phyloP scores from a whole-genome alignment of 1,139 yeast species.

The Lodderomyces theae region DNA sequence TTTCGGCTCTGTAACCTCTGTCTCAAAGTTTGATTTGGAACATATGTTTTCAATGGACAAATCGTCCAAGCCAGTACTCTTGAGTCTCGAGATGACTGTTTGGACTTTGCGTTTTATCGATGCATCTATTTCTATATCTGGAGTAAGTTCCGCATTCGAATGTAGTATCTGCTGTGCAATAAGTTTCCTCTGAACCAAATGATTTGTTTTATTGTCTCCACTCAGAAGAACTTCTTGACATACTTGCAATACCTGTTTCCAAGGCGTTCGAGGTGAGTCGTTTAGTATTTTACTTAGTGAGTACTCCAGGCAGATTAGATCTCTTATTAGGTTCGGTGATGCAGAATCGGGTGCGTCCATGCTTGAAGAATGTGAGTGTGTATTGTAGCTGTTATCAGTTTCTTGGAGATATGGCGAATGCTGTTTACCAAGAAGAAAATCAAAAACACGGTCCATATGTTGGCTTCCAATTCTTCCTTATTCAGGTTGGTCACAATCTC shows the following conservation, averaged over 20 bases:
- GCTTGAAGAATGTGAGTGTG: background rate
- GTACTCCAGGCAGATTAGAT: background rate
- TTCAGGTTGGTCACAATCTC: background rate
- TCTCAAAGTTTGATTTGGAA: background rate
- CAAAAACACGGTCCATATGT: background rate
- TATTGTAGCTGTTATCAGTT: background rate
- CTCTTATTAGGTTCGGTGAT: background rate
- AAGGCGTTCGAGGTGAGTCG: background rate
- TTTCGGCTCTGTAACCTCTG: background rate
- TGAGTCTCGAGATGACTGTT: background rate
- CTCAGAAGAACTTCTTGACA: slow-evolving; percentile 1
- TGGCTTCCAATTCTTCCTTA: background rate
- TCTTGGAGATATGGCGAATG: background rate
- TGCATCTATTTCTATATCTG: background rate
- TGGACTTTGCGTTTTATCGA: background rate
- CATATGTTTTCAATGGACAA: background rate
- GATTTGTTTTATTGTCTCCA: background rate
- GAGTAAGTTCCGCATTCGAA: background rate
- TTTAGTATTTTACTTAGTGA: background rate
- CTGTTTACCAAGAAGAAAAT: background rate
- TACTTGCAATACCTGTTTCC: background rate
- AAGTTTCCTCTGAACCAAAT: background rate
- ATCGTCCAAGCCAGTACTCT: background rate
- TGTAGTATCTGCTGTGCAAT: background rate
- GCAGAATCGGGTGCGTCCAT: background rate